phyloP scores from a whole-genome alignment of 1,139 yeast genomes.

The Yamadazyma atlantica region DNA sequence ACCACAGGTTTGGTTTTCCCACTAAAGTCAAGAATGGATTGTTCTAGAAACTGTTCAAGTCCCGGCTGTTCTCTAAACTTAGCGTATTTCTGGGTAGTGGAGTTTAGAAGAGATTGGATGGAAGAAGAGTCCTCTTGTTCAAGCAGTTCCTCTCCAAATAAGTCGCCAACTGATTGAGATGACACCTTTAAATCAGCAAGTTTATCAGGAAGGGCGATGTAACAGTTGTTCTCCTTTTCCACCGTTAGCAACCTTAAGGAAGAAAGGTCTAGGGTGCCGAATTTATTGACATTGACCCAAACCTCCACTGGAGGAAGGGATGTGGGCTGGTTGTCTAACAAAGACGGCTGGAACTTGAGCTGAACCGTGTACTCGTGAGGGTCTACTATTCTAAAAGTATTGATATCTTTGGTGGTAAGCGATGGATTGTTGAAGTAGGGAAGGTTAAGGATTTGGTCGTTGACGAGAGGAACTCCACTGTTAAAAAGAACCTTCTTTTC shows the following conservation, averaged over 20 bases:
- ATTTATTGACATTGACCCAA: constrained; percentile 47
- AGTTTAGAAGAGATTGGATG: constrained; percentile 19
- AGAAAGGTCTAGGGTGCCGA: constrained; percentile 38
- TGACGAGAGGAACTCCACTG: constrained; percentile 42
- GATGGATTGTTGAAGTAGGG: constrained; percentile 25
- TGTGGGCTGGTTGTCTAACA: constrained; percentile 21
- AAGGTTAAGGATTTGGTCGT: constrained; percentile 37
- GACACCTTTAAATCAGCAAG: constrained; percentile 47
- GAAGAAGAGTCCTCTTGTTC: constrained; percentile 6
- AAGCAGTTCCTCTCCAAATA: constrained; percentile 16
- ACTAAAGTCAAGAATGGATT: constrained; percentile 39
- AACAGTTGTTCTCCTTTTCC: constrained; percentile 45
- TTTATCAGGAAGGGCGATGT: constrained; percentile 39
- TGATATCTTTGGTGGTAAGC: constrained; percentile 21
- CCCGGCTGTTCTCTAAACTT: constrained; percentile 47
- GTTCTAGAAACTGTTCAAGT: constrained; percentile 36
- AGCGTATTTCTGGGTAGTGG: constrained; percentile 32
- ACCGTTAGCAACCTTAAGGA: constrained; percentile 45
- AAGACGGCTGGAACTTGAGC: constrained; percentile 50
- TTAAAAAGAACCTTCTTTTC: too few relatives aligned
- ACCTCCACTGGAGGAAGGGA: constrained; percentile 55
- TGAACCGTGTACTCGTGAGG: constrained; percentile 44
- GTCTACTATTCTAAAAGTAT: constrained; percentile 25
- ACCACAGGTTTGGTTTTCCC: constrained; percentile 35
- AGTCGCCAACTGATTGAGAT: constrained; percentile 38